phyloP scores from a whole-genome alignment of 805 yeast species.

The Scheffersomyces spartinae region DNA sequence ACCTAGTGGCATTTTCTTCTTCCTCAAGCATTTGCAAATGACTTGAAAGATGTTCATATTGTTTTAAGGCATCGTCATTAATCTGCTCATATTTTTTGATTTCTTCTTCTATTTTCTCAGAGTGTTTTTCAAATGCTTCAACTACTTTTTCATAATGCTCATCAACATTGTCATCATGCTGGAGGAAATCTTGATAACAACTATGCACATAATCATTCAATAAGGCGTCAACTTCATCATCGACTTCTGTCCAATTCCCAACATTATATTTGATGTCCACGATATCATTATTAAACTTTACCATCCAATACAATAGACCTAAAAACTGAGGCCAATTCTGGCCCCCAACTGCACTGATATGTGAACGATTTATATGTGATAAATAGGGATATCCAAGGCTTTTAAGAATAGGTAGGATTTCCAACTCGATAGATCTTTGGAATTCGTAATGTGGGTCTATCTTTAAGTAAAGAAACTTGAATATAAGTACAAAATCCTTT shows the following conservation, averaged over 20 bases:
- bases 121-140: slow-evolving; percentile 32
- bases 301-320: slow-evolving; percentile 78
- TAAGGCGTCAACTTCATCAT: slow-evolving; percentile 13
- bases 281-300: slow-evolving; percentile 36
- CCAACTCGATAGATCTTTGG: slow-evolving; percentile 59
- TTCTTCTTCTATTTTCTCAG: slow-evolving; percentile 37
- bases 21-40: slow-evolving; percentile 37
- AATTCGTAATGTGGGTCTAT: slow-evolving; percentile 74
- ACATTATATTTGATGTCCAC: slow-evolving; percentile 13
- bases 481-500: slow-evolving; percentile 67
- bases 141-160: slow-evolving; percentile 34
- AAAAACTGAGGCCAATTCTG: slow-evolving; percentile 76
- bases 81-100: slow-evolving; percentile 55
- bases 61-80: slow-evolving; percentile 32
- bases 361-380: slow-evolving; percentile 71
- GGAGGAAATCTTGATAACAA: slow-evolving; percentile 57
- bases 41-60: slow-evolving; percentile 30
- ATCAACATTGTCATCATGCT: slow-evolving; percentile 51
- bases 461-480: slow-evolving; percentile 67
- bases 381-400: slow-evolving; percentile 67
- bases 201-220: slow-evolving; percentile 51
- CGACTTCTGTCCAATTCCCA: slow-evolving; percentile 7
- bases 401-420: slow-evolving; percentile 57
- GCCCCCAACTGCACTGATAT: slow-evolving; percentile 86
- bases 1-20: slow-evolving; percentile 45